Base-by-base conservation (phyloP, 495 filamentous ascomycete species). In the Mycothermus thermophilus region DNA sequence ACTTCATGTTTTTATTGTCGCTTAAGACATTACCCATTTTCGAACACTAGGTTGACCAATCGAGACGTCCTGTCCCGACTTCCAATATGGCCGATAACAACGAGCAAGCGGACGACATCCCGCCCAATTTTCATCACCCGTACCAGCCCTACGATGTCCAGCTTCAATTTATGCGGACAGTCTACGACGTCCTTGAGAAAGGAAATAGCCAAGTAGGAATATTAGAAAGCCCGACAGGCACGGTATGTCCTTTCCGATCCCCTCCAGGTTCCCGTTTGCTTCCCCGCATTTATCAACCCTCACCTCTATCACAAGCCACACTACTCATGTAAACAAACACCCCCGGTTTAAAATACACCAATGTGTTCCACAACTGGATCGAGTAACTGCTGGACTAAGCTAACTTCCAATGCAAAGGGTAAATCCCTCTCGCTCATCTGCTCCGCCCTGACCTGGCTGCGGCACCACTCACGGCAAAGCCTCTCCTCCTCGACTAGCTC, bases 401-500 rank as follows among this genome's bases (percentile, higher is more conserved):
- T 15, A 31, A n/a, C 16, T 15, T 16, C 25, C 23, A 37, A 6
- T 12, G 10, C 32, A 17, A 37, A 88, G 77, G 87, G 90, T n/a
- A 97, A 97, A 74, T 95, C 92, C 2, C 55, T 97, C 12, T 96
- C 90, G 49, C 63, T 97, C 14, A 93, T 97, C 43, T 97, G 90
- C 60, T 79, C 77, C 33, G 75, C 90, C 22, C 59, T 97, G 43
- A 95, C 90, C 1, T 97, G 90, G 92, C 65, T 96, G 7, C 80
- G 90, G 29, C 75, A 85, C 43, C 73, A 85, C 57, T 88, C 93
- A 57, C 71, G 73, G 22, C 67, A 67, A 38, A 58, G 42, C 0
- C 76, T 86, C 38, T 72, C 83, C 31, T 64, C 47, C 18, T 63
- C 47, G 1, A 51, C 59, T 31, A 29, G 52, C 1, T 41, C 45